Evolutionary conservation across 2,329 filamentous ascomycete species (phyloP).

Genomic region (Xylaria sp.): DNA sequence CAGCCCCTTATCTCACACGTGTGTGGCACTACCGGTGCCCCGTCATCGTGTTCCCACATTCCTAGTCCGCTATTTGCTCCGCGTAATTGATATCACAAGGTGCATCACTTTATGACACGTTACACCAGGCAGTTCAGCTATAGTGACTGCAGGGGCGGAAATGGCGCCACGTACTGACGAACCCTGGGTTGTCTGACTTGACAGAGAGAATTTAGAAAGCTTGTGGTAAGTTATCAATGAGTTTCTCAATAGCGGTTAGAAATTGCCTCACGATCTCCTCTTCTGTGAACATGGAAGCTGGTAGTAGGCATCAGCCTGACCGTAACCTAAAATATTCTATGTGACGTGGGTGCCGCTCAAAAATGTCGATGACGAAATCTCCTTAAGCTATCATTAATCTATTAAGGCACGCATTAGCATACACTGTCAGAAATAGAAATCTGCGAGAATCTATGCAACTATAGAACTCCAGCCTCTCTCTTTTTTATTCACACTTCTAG

Average conservation of each 20-base stretch:
- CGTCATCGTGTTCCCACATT: neutral
- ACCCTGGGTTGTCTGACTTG: neutral
- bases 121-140: neutral
- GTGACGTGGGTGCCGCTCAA: no score
- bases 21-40: neutral
- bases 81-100: neutral
- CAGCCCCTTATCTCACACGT: neutral
- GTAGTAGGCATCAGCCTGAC: no score
- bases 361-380: no score
- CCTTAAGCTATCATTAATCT: no score
- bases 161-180: neutral
- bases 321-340: no score
- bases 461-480: no score
- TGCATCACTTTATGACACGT: neutral
- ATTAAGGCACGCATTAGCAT: no score
- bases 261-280: no score
- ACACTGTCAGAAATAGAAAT: no score
- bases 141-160: neutral
- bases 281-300: no score
- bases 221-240: neutral
- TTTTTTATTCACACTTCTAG: no score
- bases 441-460: no score
- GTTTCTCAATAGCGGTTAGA: neutral
- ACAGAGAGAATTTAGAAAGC: neutral
- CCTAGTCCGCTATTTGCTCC: neutral